phyloP scores from a whole-genome alignment of 2,329 filamentous ascomycete genomes.

The Nothopassalora personata region DNA sequence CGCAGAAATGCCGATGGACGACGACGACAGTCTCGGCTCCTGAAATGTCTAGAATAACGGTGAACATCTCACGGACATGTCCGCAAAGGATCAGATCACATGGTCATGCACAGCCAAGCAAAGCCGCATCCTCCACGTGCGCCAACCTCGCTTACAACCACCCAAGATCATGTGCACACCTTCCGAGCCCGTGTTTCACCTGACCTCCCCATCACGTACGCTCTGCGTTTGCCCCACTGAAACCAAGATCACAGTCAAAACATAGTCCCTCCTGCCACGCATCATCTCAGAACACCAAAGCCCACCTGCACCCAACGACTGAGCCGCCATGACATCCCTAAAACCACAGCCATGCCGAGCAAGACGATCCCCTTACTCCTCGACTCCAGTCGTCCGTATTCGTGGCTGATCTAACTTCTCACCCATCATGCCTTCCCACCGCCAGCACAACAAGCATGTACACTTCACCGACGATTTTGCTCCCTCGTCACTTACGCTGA shows the following conservation, averaged over 20 bases:
- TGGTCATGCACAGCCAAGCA: not conserved
- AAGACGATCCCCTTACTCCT: not conserved
- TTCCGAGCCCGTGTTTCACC: not conserved
- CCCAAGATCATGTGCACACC: not conserved
- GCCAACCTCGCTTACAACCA: not conserved
- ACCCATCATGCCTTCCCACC: conserved; percentile 3
- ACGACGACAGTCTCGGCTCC: no score
- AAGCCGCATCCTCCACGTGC: not conserved
- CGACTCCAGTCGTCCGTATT: not conserved
- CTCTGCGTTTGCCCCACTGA: not conserved
- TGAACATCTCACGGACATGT: not conserved
- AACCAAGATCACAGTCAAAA: conserved; percentile 6
- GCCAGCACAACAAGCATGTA: conserved; percentile 14
- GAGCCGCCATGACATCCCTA: not conserved
- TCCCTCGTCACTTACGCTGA: conserved; percentile 24
- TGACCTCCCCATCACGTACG: not conserved
- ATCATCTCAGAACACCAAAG: not conserved
- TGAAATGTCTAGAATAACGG: not conserved
- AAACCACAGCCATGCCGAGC: not conserved
- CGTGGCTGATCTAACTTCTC: not conserved
- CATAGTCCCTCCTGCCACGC: conserved; percentile 7
- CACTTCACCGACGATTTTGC: conserved; percentile 26
- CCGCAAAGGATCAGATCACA: not conserved
- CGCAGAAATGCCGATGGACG: no score
- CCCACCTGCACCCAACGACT: not conserved